These are phyloP conservation scores for Liquidambar formosana DNA, from an alignment of 164 flowering plant species.

Conservation along the genomic window DNA sequence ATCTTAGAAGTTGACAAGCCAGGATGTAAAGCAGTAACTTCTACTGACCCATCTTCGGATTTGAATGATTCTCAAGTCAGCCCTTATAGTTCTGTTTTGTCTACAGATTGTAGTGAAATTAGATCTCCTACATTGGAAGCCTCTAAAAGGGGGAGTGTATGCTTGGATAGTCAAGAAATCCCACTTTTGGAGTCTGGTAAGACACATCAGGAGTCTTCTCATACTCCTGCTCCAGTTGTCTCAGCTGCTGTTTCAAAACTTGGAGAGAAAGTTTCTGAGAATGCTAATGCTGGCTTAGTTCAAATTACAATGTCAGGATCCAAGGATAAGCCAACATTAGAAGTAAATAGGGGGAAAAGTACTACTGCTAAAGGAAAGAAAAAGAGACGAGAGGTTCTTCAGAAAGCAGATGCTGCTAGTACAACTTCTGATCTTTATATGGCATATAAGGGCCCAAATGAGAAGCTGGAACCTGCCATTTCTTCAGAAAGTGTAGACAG, in stretches of 20 bases:
- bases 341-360: slow-evolving; percentile 42
- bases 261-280: slow-evolving; percentile 36
- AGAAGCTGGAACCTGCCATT: slow-evolving; percentile 47
- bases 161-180: slow-evolving; percentile 13
- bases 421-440: slow-evolving; percentile 73
- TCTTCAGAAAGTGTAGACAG: slow-evolving; percentile 31
- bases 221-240: slow-evolving; percentile 18
- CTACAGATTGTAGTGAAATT: slow-evolving; percentile 10
- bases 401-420: slow-evolving; percentile 92
- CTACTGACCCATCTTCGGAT: slow-evolving; percentile 14
- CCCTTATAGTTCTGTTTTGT: slow-evolving; percentile 10
- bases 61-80: slow-evolving; percentile 18
- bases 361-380: slow-evolving; percentile 50
- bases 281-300: slow-evolving; percentile 10
- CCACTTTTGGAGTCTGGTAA: slow-evolving; percentile 12
- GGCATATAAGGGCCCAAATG: slow-evolving; percentile 87
- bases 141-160: slow-evolving; percentile 14
- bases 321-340: slow-evolving; percentile 47
- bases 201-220: slow-evolving; percentile 22
- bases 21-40: slow-evolving; percentile 1
- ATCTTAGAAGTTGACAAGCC: slow-evolving; percentile 12
- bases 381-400: slow-evolving; percentile 62
- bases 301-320: slow-evolving; percentile 24
- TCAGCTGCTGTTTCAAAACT: slow-evolving; percentile 21
- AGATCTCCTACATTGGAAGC: slow-evolving; percentile 13